Evolutionary conservation across 768 basidiomycete species (phyloP), one percentile per base, ranked within the genome.

Genomic region (Termitomyces sp.): DNA sequence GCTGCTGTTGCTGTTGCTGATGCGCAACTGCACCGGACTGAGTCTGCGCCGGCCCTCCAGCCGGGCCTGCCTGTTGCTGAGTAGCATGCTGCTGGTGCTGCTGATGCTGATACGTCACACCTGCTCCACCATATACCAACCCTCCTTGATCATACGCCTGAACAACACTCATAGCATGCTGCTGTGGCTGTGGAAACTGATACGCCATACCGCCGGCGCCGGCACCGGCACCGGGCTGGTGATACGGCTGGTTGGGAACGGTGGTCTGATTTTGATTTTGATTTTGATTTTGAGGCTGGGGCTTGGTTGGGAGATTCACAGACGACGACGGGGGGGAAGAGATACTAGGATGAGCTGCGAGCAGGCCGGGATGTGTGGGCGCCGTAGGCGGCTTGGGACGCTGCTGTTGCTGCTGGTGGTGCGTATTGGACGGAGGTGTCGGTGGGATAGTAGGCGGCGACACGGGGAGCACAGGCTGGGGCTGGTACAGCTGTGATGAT

Each of bases 41-140:
- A 31, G 5, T 32, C 61, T 63, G 43, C 66, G 69, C 40, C 66
- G 66, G 36, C 62, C 65, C 45, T 60, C 60, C 6, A 46, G 34
- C 46, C 63, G 62, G 20, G 54, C 8, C 36, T 9, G 7, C 10
- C 9, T n/a, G 51, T 38, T 36, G 51, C 6, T 53, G 51, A 17
- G 25, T 52, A 50, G 10, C 1, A 6, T 12, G 2, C 17, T 38
- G 54, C 20, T 14, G 40, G 3, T 55, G 25, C 32, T 55, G 54
- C 20, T 8, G 32, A 5, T 3, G 40, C 49, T 37, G 34, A 5
- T 37, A 20, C 20, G 36, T 2, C 20, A 34, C n/a, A 20, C 17
- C n/a, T 37, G n/a, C 20, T 4, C n/a, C n/a, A 17, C 9, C 50
- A 11, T 51, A n/a, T 51, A 9, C 17, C 11, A n/a, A 17, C 17